A percentile compares a stretch with the other conserved stretches of the same genome.
Conservation (phyloP, 345 rosid genomes). For the Bruguiera parviflora region DNA sequence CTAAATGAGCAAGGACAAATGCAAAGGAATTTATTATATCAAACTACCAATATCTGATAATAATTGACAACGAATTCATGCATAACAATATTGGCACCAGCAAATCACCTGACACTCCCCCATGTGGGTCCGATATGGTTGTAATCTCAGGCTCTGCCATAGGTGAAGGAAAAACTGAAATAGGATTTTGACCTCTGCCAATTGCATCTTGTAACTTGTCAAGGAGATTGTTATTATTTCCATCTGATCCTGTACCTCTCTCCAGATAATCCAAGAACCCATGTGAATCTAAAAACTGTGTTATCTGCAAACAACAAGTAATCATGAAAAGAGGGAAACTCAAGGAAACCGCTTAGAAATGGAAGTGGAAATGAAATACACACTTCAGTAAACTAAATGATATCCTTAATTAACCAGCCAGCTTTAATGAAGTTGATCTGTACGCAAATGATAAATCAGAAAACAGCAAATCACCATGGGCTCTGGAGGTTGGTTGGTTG, state of each 20-base stretch:
- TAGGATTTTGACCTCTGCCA: slow-evolving; percentile 93
- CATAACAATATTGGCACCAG: no score
- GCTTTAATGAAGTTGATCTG: background rate
- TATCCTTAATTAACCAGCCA: background rate
- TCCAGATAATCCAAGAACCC: slow-evolving; percentile 92
- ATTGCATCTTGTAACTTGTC: slow-evolving; percentile 95
- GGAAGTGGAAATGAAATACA: background rate
- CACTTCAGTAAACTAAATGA: background rate
- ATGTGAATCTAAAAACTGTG: slow-evolving; percentile 73
- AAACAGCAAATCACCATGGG: slow-evolving; percentile 63
- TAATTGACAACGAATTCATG: no score
- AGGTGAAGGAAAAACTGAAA: slow-evolving; percentile 66
- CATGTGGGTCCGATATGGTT: slow-evolving; percentile 84
- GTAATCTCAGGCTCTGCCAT: slow-evolving; percentile 72
- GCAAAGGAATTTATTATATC: slow-evolving; percentile 10
- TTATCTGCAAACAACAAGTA: slow-evolving; percentile 47
- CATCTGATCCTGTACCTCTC: slow-evolving; percentile 69
- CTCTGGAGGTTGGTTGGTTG: slow-evolving; percentile 82
- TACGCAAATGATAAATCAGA: background rate
- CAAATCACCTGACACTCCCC: slow-evolving; percentile 56
- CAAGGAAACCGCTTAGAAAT: background rate
- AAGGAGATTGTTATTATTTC: slow-evolving; percentile 68
- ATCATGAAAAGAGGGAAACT: background rate
- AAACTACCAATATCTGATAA: background rate
- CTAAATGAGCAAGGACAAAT: slow-evolving; percentile 34